Conservation (phyloP, 164 flowering plant species). For the Brasenia schreberi region DNA sequence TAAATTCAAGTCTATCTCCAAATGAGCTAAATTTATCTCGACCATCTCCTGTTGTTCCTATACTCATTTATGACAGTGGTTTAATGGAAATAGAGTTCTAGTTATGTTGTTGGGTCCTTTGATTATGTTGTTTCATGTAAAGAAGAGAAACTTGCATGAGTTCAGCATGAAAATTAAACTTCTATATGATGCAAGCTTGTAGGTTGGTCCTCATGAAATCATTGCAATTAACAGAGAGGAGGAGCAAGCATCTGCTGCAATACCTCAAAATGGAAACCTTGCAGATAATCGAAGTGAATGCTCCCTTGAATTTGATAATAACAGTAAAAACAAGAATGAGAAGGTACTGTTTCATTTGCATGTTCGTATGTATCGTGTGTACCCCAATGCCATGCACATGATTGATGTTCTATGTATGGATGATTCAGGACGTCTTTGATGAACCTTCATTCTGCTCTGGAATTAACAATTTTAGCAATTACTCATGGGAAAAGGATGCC, state of each 20-base stretch:
- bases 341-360: conserved; percentile 4
- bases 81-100: too few relatives aligned
- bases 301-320: conserved; percentile 16
- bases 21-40: too few relatives aligned
- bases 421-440: conserved; percentile 4
- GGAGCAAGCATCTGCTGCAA: conserved; percentile 21
- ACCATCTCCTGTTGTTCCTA: too few relatives aligned
- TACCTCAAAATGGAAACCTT: conserved; percentile 19
- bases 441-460: neutral
- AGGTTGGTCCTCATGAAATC: conserved; percentile 78
- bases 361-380: neutral
- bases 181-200: conserved; percentile 6
- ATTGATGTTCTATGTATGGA: neutral
- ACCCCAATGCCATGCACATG: too few relatives aligned
- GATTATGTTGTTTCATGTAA: too few relatives aligned
- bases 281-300: conserved; percentile 22
- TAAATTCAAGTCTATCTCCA: too few relatives aligned
- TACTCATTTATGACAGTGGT: too few relatives aligned
- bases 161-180: neutral
- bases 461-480: conserved; percentile 6
- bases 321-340: conserved; percentile 14
- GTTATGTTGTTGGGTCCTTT: too few relatives aligned
- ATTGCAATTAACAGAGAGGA: conserved; percentile 41
- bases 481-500: conserved; percentile 16
- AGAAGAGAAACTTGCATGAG: too few relatives aligned